Evolutionary conservation across 2,329 filamentous ascomycete species (phyloP).

Genomic region (Xylariaceae sp.): DNA sequence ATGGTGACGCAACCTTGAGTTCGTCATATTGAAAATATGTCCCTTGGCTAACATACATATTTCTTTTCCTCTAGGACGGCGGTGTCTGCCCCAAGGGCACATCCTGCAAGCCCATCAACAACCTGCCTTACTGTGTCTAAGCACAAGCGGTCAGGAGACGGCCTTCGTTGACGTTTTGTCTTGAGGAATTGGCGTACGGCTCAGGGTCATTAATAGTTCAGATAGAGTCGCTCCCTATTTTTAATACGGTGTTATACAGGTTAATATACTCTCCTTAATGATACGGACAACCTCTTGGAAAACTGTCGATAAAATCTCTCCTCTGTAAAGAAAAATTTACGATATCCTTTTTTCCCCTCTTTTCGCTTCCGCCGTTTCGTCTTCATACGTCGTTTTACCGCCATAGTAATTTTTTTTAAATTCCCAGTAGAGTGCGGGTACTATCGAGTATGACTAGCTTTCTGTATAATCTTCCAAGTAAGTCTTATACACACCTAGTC

Average conservation of each 20-base stretch:
- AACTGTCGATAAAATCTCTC: too few species aligned
- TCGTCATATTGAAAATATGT: not conserved
- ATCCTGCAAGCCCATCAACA: constrained; percentile 37
- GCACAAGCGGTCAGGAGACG: not conserved
- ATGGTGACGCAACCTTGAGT: too few species aligned
- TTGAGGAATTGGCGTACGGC: not conserved
- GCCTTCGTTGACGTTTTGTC: not conserved
- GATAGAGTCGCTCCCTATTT: constrained; percentile 8
- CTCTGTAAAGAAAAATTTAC: too few species aligned
- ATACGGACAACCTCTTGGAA: not conserved
- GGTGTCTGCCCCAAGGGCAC: constrained; percentile 34
- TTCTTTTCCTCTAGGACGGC: constrained; percentile 30
- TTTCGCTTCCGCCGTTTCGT: too few species aligned
- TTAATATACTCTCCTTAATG: constrained; percentile 15
- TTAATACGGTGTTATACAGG: not conserved
- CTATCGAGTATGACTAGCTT: too few species aligned
- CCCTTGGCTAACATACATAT: constrained; percentile 1
- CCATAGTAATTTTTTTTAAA: too few species aligned
- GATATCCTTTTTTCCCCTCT: too few species aligned
- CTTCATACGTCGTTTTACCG: too few species aligned
- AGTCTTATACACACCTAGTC: too few species aligned
- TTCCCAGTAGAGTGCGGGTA: too few species aligned
- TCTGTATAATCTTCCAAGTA: too few species aligned
- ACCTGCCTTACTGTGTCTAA: constrained; percentile 40
- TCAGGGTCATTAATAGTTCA: not conserved